Conservation (phyloP, 2,329 filamentous ascomycete species). For the Rhytidhysteron rufulum region DNA sequence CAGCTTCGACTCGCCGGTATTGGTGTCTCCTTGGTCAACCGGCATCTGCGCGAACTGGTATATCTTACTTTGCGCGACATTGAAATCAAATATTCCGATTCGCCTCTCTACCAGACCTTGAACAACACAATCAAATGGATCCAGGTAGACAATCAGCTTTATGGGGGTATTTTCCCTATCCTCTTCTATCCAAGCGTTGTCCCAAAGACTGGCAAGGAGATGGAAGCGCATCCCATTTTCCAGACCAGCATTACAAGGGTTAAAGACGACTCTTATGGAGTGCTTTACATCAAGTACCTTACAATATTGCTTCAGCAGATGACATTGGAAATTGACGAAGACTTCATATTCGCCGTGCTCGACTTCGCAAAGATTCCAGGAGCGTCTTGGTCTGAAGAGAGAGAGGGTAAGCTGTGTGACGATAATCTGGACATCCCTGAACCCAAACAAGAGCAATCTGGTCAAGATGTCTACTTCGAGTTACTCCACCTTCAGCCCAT, state of each 20-base stretch:
- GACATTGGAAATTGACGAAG: conserved; percentile 95
- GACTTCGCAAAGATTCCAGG: conserved; percentile 94
- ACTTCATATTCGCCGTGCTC: conserved; percentile 93
- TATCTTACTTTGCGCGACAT: conserved; percentile 93
- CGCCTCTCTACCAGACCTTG: conserved; percentile 86
- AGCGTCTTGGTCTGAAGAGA: conserved; percentile 78
- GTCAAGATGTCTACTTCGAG: conserved; percentile 97
- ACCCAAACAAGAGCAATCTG: conserved; percentile 75
- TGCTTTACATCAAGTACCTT: conserved; percentile 97
- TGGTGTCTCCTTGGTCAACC: conserved; percentile 89
- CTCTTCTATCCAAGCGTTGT: conserved; percentile 96
- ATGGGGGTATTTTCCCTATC: conserved; percentile 97
- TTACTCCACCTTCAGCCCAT: conserved; percentile 95
- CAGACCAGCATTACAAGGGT: conserved; percentile 88
- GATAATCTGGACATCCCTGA: conserved; percentile 89
- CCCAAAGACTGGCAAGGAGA: conserved; percentile 92
- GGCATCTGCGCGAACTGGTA: conserved; percentile 84
- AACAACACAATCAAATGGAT: conserved; percentile 96
- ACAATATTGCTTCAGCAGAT: conserved; percentile 93
- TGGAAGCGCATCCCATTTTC: conserved; percentile 92
- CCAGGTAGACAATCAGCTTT: conserved; percentile 96
- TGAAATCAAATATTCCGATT: conserved; percentile 86
- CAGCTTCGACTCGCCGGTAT: conserved; percentile 85
- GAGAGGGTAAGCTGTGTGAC: conserved; percentile 83
- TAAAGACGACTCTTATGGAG: conserved; percentile 97